Evolutionary conservation across 208 protist species (phyloP).

Genomic region (Kentomonas sorsogonicus): DNA sequence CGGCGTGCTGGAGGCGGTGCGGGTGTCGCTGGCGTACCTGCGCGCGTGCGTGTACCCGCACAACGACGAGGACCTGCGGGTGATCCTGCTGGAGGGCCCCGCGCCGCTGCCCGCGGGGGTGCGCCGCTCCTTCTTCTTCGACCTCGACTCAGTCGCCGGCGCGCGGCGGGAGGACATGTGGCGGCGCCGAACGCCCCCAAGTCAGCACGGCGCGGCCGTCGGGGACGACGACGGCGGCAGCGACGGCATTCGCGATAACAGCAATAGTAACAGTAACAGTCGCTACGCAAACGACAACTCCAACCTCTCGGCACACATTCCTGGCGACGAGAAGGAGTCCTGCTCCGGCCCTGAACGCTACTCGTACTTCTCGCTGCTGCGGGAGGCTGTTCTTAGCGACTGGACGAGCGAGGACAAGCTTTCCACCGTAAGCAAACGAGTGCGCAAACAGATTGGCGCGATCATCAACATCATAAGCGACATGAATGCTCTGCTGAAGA

Average conservation of each 20-base stretch:
- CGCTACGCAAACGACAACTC: background rate
- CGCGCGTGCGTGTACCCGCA: slow-evolving; percentile 54
- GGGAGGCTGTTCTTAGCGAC: slow-evolving; percentile 45
- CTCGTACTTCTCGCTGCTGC: slow-evolving; percentile 51
- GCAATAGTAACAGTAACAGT: background rate
- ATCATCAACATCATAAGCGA: too few relatives aligned
- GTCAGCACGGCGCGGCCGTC: background rate
- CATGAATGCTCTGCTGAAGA: too few relatives aligned
- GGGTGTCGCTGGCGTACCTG: slow-evolving; percentile 49
- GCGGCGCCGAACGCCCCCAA: background rate
- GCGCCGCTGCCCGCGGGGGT: slow-evolving; percentile 22
- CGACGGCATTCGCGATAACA: background rate
- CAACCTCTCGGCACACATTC: background rate
- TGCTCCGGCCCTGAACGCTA: slow-evolving; percentile 22
- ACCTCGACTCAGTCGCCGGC: slow-evolving; percentile 32
- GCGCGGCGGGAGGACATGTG: slow-evolving; percentile 13
- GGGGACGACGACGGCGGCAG: background rate
- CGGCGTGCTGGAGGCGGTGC: slow-evolving; percentile 26
- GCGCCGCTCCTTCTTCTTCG: slow-evolving; percentile 41
- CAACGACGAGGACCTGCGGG: slow-evolving; percentile 51
- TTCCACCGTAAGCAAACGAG: background rate
- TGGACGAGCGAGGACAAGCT: slow-evolving; percentile 20
- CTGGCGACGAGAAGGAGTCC: background rate
- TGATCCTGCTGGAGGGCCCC: slow-evolving; percentile 35
- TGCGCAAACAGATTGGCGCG: slow-evolving; percentile 34